Base-by-base conservation (phyloP, 805 yeast genomes). In the Candida broadrunensis region DNA sequence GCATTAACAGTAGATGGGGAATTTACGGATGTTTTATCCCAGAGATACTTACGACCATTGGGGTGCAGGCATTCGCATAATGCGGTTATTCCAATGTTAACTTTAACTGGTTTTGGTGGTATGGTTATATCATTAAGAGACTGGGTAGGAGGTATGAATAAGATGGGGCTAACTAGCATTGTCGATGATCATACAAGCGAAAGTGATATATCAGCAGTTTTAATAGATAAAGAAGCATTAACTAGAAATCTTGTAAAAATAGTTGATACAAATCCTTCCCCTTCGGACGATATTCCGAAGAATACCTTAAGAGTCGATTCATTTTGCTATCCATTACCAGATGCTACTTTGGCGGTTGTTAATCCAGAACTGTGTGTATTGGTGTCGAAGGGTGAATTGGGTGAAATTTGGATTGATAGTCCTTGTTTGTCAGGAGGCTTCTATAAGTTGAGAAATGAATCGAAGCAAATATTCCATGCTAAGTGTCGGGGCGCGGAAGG, bases 341-440 rank as follows among this genome's bases (percentile, higher is more conserved):
- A 91, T 65, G 91, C 97, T 0, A 87, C 95, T 0, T 60, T 91
- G 24, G 97, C 97, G 0, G 79, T 93, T 21, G 98, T 93, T 0
- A 89, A 95, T 56, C 98, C 98, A 0, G 98, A 93, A 45, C 88
- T 91, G 43, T 76, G 83, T 27, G 69, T 82, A 2, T 65, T 93
- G 14, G 85, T 88, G 4, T 80, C 81, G 2, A 83, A 76, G 36
- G 78, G 86, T 54, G 88, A 85, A 47, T 87, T 93, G 13, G 99
- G 99, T 20, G 99, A 93, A 60, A 83, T 93, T 25, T 93, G 98
- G 98, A 86, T 93, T n/a, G 97, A 90, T 53, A 84, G 95, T 33
- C 91, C 91, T 1, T 85, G 95, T 45, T 64, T 93, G 5, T 83
- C 95, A 2, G 97, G 96, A 13, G 96, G 96, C 0, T 87, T 85